phyloP scores from a whole-genome alignment of 257 asterid genomes.

The Petrea volubilis region DNA sequence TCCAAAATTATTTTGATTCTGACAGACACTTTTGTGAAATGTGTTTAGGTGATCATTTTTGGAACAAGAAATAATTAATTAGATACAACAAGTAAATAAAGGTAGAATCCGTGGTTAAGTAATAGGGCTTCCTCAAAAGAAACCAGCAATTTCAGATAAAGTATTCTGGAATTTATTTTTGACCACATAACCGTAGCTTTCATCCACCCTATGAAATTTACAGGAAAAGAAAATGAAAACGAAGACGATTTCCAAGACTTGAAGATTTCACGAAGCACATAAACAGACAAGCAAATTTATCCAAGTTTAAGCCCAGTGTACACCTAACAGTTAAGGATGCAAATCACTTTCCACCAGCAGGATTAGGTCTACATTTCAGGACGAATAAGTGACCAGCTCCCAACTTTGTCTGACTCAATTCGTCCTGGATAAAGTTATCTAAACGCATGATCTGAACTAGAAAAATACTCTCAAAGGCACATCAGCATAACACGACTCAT shows the following conservation, averaged over 20 bases:
- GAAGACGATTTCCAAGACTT: not conserved
- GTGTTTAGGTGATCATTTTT: not conserved
- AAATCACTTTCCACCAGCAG: not conserved
- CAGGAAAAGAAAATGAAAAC: not conserved
- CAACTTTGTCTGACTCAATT: not conserved
- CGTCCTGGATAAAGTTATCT: not conserved
- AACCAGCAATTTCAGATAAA: not conserved
- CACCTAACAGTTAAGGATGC: conserved; percentile 7
- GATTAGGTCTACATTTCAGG: conserved; percentile 3
- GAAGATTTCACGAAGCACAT: not conserved
- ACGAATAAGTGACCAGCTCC: not conserved
- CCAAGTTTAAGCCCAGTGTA: not conserved
- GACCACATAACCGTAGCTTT: not conserved
- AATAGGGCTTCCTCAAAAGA: not conserved
- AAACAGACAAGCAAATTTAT: not conserved
- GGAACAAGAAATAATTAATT: not conserved
- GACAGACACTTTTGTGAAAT: not conserved
- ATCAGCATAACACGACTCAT: not conserved
- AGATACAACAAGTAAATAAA: not conserved
- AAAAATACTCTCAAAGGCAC: not conserved
- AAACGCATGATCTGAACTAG: conserved; percentile 12
- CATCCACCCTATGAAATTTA: not conserved
- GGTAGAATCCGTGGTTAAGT: not conserved
- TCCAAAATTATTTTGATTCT: not conserved
- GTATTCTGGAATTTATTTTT: not conserved